Base-by-base conservation (phyloP, 2,329 filamentous ascomycete species). In the Albifimbria verrucaria region DNA sequence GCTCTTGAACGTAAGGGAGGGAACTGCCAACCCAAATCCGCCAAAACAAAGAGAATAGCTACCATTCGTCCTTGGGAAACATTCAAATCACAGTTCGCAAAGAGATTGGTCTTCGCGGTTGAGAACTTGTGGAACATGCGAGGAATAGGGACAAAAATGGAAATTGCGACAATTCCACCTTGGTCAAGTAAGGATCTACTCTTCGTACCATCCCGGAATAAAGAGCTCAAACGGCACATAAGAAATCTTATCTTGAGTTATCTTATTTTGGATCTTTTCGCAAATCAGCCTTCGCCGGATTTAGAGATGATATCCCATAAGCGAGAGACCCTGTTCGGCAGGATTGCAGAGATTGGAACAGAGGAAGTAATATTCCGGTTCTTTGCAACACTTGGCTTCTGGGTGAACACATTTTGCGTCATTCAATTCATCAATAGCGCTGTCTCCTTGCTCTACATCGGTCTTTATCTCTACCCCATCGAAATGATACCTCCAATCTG, bases 351-450 rank as follows among this genome's bases (percentile, higher is more conserved):
- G 2, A 21, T 60, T 9, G 17, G 6, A 1, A 1, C 22, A 3
- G 57, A 53, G 2, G 58, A 60, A 21, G 50, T 46, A 12, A 17
- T 53, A 1, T 59, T 60, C 11, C 58, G 58, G 5, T 25, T 58
- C 4, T 59, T 59, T 2, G 55, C 51, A 3, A 52, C 52, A 0
- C 15, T 53, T 28, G 53, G 58, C 9, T 60, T 60, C 10, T 60
- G 58, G 58, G 25, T 60, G 15, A 60, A 59, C n/a, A 57, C 58
- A 0, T 58, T 59, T 12, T 60, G 55, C 26, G 28, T 59, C 21
- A 60, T 60, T 2, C 53, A 60, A 17, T 17, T 60, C 3, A 54
- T 59, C 50, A 60, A 60, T 51, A 60, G 58, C 26, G 11, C 4
- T 7, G 17, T 59, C 18, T 48, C 28, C 1, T 45, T 60, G 2